A percentile compares a stretch with the other conserved stretches of the same genome.
phyloP scores from a whole-genome alignment of 441 rosid genomes.

The Pelargonium hybrid region DNA sequence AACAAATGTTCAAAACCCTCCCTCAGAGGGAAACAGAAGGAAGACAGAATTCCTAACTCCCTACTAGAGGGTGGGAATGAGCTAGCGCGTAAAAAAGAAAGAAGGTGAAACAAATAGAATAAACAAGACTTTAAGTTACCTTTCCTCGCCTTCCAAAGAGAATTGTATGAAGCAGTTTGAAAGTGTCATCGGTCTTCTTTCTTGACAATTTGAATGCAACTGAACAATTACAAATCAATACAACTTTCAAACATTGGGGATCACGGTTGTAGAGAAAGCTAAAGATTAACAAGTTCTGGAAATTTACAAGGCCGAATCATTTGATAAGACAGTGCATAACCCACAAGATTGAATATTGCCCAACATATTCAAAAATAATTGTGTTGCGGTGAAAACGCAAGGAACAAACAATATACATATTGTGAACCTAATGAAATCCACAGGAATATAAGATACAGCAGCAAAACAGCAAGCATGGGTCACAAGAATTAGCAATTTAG shows the following conservation, averaged over 20 bases:
- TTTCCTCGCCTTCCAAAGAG: conserved; percentile 82
- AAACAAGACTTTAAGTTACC: conserved; percentile 31
- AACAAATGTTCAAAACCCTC: neutral
- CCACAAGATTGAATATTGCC: no score
- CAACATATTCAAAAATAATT: no score
- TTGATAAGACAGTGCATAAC: no score
- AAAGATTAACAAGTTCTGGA: no score
- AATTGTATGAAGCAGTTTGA: conserved; percentile 66
- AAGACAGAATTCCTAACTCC: neutral
- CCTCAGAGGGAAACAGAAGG: neutral
- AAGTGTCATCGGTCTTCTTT: conserved; percentile 66
- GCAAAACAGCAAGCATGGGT: no score
- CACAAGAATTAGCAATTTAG: no score
- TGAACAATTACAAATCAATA: conserved; percentile 19
- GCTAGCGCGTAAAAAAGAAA: neutral
- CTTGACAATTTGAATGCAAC: conserved; percentile 78
- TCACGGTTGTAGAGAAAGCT: neutral
- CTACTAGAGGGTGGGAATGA: neutral
- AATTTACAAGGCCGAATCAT: no score
- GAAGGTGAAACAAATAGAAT: neutral
- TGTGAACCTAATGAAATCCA: no score
- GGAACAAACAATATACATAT: no score
- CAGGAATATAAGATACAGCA: no score
- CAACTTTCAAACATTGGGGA: neutral
- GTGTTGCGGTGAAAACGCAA: no score